phyloP scores from a whole-genome alignment of 495 filamentous ascomycete species.

The Xylaria grammica region DNA sequence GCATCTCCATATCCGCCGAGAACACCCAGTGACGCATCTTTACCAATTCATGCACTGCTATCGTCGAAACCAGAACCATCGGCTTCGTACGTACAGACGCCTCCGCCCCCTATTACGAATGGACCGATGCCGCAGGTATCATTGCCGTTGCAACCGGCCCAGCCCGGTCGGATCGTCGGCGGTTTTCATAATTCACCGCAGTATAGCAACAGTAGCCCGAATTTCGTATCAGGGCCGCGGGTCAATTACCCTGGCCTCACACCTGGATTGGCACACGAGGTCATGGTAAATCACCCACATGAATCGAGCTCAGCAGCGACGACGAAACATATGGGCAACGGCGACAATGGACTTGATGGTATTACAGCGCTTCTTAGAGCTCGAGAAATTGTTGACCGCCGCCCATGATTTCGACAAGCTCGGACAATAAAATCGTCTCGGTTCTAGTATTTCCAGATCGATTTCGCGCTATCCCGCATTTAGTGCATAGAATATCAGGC shows the following conservation, averaged over 20 bases:
- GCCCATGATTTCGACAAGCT: constrained; percentile 21
- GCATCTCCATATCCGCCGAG: constrained; percentile 38
- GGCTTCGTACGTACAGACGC: constrained; percentile 2
- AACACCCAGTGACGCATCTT: constrained; percentile 47
- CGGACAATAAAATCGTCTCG: neutral
- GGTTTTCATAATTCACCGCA: constrained; percentile 11
- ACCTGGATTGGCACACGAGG: neutral
- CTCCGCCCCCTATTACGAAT: neutral
- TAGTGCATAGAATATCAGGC: neutral
- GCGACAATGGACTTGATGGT: constrained; percentile 44
- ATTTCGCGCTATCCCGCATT: neutral
- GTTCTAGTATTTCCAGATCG: neutral
- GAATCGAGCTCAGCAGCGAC: constrained; percentile 1
- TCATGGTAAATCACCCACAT: neutral
- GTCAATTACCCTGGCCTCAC: neutral
- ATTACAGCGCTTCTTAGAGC: constrained; percentile 60
- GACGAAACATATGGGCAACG: constrained; percentile 13
- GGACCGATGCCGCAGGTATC: constrained; percentile 22
- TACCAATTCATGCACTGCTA: constrained; percentile 54
- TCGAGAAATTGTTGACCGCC: constrained; percentile 60
- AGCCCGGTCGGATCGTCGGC: constrained; percentile 25
- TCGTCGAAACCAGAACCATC: constrained; percentile 41
- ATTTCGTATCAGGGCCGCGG: constrained; percentile 18
- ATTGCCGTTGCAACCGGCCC: constrained; percentile 27
- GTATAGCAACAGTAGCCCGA: neutral